Percentiles rank a stretch among this genome's conserved stretches.
Conservation (phyloP, 805 yeast genomes). For the Metschnikowia borealis region DNA sequence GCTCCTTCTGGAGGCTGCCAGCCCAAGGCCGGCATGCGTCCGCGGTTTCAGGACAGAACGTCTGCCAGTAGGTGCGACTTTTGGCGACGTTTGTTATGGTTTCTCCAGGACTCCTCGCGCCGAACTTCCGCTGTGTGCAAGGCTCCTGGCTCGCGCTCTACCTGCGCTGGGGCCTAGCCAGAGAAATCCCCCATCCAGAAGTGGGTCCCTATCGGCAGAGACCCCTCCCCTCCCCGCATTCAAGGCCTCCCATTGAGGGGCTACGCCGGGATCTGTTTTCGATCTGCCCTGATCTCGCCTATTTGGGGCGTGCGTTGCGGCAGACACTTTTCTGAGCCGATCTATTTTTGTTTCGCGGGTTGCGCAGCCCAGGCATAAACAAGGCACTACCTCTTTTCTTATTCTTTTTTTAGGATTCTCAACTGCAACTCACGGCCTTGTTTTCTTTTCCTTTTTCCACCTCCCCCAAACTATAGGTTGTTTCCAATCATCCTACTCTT, state of each 20-base stretch:
- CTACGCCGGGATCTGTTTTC: not conserved
- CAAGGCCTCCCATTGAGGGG: not conserved
- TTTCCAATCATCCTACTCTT: not conserved
- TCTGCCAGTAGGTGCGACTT: not conserved
- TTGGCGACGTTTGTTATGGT: conserved; percentile 6
- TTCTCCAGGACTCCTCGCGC: conserved; percentile 4
- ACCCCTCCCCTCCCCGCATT: not conserved
- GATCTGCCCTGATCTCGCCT: not conserved
- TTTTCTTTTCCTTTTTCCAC: not conserved
- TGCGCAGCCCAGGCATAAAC: conserved; percentile 3
- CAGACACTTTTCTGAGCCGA: not conserved
- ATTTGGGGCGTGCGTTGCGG: not conserved
- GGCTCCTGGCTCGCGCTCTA: not conserved
- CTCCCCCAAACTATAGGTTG: not conserved
- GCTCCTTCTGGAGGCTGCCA: not conserved
- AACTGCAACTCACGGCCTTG: not conserved
- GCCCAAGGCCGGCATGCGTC: not conserved
- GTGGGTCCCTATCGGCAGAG: too few species aligned
- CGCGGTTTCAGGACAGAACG: conserved; percentile 4
- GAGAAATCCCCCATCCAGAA: too few species aligned
- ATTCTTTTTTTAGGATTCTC: not conserved
- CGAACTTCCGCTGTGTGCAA: not conserved
- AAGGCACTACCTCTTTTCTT: conserved; percentile 4
- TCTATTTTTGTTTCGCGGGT: conserved; percentile 4
- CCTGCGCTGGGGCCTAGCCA: not conserved